Evolutionary conservation across 2,329 filamentous ascomycete species (phyloP).

Genomic region (Juglanconis sp.): DNA sequence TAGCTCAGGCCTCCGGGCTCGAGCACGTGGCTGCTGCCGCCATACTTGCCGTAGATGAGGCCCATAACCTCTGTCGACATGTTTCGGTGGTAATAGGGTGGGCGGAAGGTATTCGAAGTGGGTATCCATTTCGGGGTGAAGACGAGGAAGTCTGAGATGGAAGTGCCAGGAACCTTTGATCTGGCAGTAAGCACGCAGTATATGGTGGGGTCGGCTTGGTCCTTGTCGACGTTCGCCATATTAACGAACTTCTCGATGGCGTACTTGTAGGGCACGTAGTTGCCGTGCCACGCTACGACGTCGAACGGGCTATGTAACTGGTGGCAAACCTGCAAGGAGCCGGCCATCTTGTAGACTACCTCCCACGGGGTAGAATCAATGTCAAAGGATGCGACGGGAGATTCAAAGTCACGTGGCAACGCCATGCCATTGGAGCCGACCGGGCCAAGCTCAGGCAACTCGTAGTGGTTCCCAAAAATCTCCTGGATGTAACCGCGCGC

Average conservation of each 20-base stretch:
- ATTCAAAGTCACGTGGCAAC: constrained; percentile 72
- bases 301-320: constrained; percentile 75
- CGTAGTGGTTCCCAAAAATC: constrained; percentile 69
- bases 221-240: constrained; percentile 69
- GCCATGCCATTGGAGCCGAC: constrained; percentile 74
- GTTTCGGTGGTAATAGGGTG: constrained; percentile 71
- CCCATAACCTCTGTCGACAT: constrained; percentile 66
- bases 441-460: constrained; percentile 68
- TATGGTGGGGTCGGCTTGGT: constrained; percentile 76
- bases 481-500: constrained; percentile 72
- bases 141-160: constrained; percentile 69
- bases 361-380: constrained; percentile 49
- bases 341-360: constrained; percentile 64
- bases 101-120: constrained; percentile 66
- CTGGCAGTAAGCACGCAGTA: constrained; percentile 69
- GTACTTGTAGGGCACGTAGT: constrained; percentile 79
- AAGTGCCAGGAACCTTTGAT: constrained; percentile 58
- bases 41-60: constrained; percentile 55
- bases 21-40: too few relatives aligned
- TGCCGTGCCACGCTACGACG: constrained; percentile 77
- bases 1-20: too few relatives aligned
- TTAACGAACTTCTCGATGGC: constrained; percentile 74
- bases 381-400: constrained; percentile 66
- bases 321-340: constrained; percentile 60
- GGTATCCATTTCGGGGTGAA: constrained; percentile 72